These are phyloP conservation scores for Flaveria robusta DNA, from an alignment of 129 eudicot genomes.

Conservation along the genomic window DNA sequence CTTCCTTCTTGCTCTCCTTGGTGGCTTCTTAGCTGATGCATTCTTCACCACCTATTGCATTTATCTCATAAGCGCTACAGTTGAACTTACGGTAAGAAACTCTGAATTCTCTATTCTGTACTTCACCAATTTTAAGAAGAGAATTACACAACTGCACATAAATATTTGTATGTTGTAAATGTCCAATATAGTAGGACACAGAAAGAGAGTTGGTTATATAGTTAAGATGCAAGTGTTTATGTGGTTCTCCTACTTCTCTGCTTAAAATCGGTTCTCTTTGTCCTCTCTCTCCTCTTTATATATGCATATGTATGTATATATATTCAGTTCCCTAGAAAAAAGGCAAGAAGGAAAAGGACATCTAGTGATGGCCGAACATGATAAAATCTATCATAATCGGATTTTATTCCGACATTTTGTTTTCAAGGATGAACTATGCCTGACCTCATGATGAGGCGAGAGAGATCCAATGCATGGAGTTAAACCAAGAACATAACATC, in stretches of 20 bases:
- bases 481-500: constrained; percentile 16
- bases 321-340: constrained; percentile 33
- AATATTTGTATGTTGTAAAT: not conserved
- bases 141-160: not conserved
- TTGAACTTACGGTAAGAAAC: constrained; percentile 65
- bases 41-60: constrained; percentile 74
- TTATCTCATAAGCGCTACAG: constrained; percentile 69
- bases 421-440: constrained; percentile 23
- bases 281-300: not conserved
- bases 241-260: no score
- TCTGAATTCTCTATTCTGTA: not conserved
- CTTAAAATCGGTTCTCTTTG: no score
- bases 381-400: constrained; percentile 16
- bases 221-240: not conserved
- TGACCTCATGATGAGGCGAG: constrained; percentile 34
- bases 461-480: constrained; percentile 9
- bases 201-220: not conserved
- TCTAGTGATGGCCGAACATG: constrained; percentile 23
- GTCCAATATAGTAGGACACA: not conserved
- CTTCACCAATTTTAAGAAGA: not conserved
- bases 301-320: not conserved
- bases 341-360: constrained; percentile 39
- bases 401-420: not conserved
- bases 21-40: constrained; percentile 88
- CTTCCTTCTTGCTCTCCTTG: constrained; percentile 87